Percentiles rank a stretch among this genome's conserved stretches.
phyloP scores from a whole-genome alignment of 805 yeast genomes.

The Lachancea lanzarotensis region DNA sequence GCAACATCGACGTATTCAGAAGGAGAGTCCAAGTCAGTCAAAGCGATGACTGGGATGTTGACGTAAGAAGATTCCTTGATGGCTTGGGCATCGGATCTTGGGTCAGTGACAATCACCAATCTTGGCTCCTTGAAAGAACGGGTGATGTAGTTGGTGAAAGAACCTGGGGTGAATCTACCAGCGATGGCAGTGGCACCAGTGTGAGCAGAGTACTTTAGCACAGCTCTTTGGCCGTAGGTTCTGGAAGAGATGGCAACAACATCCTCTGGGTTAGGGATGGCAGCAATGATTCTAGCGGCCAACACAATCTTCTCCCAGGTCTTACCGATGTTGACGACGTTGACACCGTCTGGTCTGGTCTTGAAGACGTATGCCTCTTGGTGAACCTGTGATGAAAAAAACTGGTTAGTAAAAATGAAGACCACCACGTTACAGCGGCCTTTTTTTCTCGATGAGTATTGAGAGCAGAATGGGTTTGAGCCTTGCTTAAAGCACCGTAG shows the following conservation, averaged over 20 bases:
- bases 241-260: conserved; percentile 98
- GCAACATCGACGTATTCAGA: conserved; percentile 99
- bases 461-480: too few relatives aligned
- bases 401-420: conserved; percentile 1
- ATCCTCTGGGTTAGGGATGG: conserved; percentile 97
- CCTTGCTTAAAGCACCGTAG: too few relatives aligned
- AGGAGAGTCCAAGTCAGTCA: conserved; percentile 98
- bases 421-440: too few relatives aligned
- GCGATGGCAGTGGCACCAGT: conserved; percentile 99
- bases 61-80: conserved; percentile 99
- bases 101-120: conserved; percentile 97
- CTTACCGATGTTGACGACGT: conserved; percentile 96
- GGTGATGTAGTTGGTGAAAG: conserved; percentile 99
- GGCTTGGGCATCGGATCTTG: conserved; percentile 99
- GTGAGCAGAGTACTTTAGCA: conserved; percentile 98
- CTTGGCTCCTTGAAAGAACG: conserved; percentile 99
- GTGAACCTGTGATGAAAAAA: conserved; percentile 57
- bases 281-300: conserved; percentile 99
- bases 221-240: conserved; percentile 99
- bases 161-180: conserved; percentile 99
- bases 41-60: conserved; percentile 99
- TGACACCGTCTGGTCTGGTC: conserved; percentile 99
- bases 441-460: background rate
- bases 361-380: conserved; percentile 94
- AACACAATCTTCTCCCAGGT: conserved; percentile 99